These are phyloP conservation scores for Platismatia glauca DNA, from an alignment of 495 filamentous ascomycete species.

Conservation along the genomic window DNA sequence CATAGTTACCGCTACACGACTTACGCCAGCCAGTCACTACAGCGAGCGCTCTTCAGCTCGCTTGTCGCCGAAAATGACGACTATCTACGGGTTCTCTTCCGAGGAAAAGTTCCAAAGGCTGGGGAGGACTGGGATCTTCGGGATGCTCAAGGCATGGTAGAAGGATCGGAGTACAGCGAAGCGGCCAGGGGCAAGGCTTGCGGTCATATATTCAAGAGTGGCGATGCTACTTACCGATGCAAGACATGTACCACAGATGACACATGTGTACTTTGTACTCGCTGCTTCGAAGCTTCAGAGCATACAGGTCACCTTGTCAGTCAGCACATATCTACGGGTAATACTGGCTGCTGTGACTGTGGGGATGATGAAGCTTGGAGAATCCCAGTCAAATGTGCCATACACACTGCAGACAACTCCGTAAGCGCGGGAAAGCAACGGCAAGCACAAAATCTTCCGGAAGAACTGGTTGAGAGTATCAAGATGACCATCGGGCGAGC, in stretches of 20 bases:
- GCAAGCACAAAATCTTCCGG: conserved; percentile 48
- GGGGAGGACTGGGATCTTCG: conserved; percentile 58
- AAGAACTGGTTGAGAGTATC: conserved; percentile 65
- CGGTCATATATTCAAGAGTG: conserved; percentile 88
- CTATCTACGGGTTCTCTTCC: conserved; percentile 70
- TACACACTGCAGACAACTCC: conserved; percentile 61
- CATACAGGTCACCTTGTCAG: conserved; percentile 89
- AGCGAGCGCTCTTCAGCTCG: conserved; percentile 74
- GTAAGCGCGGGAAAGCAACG: conserved; percentile 57
- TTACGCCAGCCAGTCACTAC: conserved; percentile 56
- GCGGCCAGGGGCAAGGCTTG: conserved; percentile 90
- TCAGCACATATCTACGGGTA: conserved; percentile 75
- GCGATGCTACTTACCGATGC: conserved; percentile 89
- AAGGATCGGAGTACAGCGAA: conserved; percentile 90
- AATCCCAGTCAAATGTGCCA: conserved; percentile 79
- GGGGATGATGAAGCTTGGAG: conserved; percentile 92
- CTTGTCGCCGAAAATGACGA: conserved; percentile 65
- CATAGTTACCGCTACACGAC: conserved; percentile 65
- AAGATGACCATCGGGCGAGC: conserved; percentile 73
- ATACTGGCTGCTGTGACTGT: conserved; percentile 94
- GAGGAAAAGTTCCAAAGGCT: conserved; percentile 54
- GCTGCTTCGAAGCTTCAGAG: conserved; percentile 91
- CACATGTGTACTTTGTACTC: conserved; percentile 76
- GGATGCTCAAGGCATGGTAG: conserved; percentile 80
- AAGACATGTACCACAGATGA: conserved; percentile 85